Base-by-base conservation (phyloP, 805 yeast species). In the Jamesozyma spencerorum region DNA sequence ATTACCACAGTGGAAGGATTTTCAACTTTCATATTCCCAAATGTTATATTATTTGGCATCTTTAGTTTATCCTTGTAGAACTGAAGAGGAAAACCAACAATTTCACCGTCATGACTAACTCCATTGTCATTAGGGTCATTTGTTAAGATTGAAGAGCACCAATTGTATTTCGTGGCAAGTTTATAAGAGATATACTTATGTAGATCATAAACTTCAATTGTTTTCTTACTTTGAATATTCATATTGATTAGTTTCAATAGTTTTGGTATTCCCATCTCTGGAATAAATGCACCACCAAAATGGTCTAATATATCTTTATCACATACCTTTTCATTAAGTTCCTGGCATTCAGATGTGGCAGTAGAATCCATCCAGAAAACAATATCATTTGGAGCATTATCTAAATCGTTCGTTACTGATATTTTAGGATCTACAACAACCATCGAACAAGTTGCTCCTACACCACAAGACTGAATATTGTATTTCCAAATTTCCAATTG, bases 291-390 rank as follows among this genome's bases (percentile, higher is more conserved):
- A 1, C 74, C 74, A 7, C 77, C 76, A 37, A 69, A 51, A 31
- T 46, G 47, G 1, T 46, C 43, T 6, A 49, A 55, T 5, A 52
- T 51, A 7, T 37, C 27, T 1, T 19, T 15, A 13, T 48, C 46
- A 22, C 66, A 50, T 22, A 22, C 10, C 10, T 28, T 39, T 19
- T 40, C 31, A 31, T 70, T 65, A 5, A 72, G 43, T 17, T 45
- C 37, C 2, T 33, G 19, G 12, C 68, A 54, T 44, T 73, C 68
- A 2, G 50, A 31, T 2, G 42, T 48, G 2, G 77, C 62, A 20
- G 75, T 58, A 15, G 66, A 60, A 48, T 77, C 81, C 81, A 77
- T 77, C 82, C 83, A 77, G 37, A 77, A 63, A 4, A 77, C 60
- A 3, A 76, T 64, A 46, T 73, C 72, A 28, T 66, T 64, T 7